These are phyloP conservation scores for Bjerkandera adusta DNA, from an alignment of 1,284 basidiomycete genomes.

Conservation along the genomic window DNA sequence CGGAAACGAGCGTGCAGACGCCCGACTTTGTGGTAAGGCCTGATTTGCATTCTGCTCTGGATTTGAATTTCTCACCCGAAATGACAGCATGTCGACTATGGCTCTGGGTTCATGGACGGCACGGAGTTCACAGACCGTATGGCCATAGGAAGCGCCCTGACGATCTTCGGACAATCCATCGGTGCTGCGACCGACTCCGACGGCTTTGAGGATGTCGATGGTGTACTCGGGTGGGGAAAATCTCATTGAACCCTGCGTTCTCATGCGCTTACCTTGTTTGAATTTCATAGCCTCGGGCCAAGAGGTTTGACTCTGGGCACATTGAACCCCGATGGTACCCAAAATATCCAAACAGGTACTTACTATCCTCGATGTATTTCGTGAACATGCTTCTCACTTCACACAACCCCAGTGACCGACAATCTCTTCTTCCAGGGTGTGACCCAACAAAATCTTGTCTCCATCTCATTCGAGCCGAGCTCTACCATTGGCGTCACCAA, in stretches of 20 bases:
- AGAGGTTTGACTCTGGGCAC: constrained; percentile 36
- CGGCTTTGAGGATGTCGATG: constrained; percentile 41
- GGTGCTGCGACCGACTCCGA: constrained; percentile 43
- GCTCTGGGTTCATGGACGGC: constrained; percentile 34
- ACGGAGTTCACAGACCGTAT: constrained; percentile 28
- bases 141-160: constrained; percentile 45
- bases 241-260: constrained; percentile 4
- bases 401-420: constrained; percentile 29
- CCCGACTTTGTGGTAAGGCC: constrained; percentile 22
- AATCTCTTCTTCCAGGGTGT: constrained; percentile 36
- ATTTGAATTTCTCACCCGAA: not conserved
- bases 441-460: constrained; percentile 42
- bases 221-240: constrained; percentile 51
- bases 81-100: constrained; percentile 39
- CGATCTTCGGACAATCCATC: constrained; percentile 42
- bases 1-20: constrained; percentile 19
- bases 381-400: not conserved
- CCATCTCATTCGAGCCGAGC: constrained; percentile 50
- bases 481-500: constrained; percentile 26
- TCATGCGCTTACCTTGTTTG: not conserved
- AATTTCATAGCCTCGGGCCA: constrained; percentile 38
- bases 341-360: constrained; percentile 20
- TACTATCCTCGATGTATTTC: not conserved
- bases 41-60: not conserved
- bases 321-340: constrained; percentile 15